Conservation (phyloP, 148 eudicot species). For the Rhododendron griersonianum region DNA sequence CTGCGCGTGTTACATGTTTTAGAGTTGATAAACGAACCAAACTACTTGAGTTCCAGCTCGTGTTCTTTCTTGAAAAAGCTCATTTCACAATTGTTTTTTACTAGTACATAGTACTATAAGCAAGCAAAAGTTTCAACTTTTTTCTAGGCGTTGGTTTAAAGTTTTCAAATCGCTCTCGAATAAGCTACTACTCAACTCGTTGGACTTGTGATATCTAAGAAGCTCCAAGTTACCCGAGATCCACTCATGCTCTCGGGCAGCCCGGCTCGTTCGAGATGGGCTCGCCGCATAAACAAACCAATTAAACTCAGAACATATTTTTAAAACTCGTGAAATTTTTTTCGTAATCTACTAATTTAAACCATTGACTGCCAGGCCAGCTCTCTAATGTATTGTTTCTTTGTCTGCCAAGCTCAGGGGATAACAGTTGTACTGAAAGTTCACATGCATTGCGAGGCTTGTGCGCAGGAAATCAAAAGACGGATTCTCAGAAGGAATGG, state of each 20-base stretch:
- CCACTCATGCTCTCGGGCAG: too few species aligned
- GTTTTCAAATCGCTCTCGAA: not conserved
- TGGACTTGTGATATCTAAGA: not conserved
- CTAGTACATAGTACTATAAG: not conserved
- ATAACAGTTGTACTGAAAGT: constrained; percentile 74
- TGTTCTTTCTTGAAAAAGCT: not conserved
- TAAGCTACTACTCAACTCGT: not conserved
- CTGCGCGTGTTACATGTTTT: not conserved
- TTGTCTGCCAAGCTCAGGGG: constrained; percentile 49
- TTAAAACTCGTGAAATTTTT: too few species aligned
- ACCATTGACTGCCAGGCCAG: not conserved
- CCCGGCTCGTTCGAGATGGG: not conserved
- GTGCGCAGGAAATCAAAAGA: constrained; percentile 79
- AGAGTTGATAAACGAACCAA: not conserved
- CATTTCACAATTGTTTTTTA: not conserved
- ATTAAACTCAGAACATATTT: too few species aligned
- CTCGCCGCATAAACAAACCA: not conserved
- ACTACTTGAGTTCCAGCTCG: not conserved
- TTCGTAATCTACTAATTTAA: not conserved
- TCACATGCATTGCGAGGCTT: constrained; percentile 98
- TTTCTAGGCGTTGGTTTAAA: not conserved
- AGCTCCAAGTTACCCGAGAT: not conserved
- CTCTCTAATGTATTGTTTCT: not conserved
- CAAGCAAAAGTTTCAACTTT: not conserved
- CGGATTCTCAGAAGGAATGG: constrained; percentile 85